These are phyloP conservation scores for Cladophialophora bantiana DNA, from an alignment of 2,329 filamentous ascomycete genomes.

Conservation along the genomic window DNA sequence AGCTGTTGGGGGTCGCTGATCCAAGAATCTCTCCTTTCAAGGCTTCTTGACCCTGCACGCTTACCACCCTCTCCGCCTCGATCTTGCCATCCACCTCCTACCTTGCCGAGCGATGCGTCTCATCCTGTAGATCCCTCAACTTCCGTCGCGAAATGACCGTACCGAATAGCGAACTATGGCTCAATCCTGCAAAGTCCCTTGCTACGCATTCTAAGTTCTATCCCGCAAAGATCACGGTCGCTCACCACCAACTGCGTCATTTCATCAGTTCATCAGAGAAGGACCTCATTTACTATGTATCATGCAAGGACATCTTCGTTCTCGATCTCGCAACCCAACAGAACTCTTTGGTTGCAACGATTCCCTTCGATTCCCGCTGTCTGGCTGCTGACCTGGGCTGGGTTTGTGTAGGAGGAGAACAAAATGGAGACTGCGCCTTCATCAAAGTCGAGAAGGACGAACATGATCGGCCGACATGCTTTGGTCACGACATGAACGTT, in stretches of 20 bases:
- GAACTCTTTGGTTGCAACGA: slow-evolving; percentile 75
- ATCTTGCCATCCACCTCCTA: slow-evolving; percentile 8
- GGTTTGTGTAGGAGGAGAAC: slow-evolving; percentile 85
- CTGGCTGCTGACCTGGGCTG: slow-evolving; percentile 85
- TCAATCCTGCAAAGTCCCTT: slow-evolving; percentile 29
- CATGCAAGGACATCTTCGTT: slow-evolving; percentile 74
- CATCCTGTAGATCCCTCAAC: slow-evolving; percentile 18
- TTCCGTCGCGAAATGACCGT: slow-evolving; percentile 34
- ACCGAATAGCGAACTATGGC: slow-evolving; percentile 32
- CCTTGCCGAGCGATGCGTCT: slow-evolving; percentile 28
- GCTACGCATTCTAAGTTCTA: slow-evolving; percentile 63
- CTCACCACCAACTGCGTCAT: slow-evolving; percentile 73
- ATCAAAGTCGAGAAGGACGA: slow-evolving; percentile 65
- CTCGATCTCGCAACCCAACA: slow-evolving; percentile 70
- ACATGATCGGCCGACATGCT: slow-evolving; percentile 49
- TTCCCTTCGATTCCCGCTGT: slow-evolving; percentile 78
- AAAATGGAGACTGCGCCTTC: slow-evolving; percentile 84
- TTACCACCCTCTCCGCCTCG: slow-evolving; percentile 2
- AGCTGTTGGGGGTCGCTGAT: neutral
- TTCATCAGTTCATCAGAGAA: slow-evolving; percentile 82
- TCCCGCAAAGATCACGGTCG: slow-evolving; percentile 69
- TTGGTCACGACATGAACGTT: slow-evolving; percentile 43
- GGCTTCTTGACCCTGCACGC: neutral
- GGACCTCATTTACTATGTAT: slow-evolving; percentile 84
- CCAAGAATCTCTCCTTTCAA: neutral